Conservation (phyloP, 768 basidiomycete genomes). For the Suillus subluteus region DNA sequence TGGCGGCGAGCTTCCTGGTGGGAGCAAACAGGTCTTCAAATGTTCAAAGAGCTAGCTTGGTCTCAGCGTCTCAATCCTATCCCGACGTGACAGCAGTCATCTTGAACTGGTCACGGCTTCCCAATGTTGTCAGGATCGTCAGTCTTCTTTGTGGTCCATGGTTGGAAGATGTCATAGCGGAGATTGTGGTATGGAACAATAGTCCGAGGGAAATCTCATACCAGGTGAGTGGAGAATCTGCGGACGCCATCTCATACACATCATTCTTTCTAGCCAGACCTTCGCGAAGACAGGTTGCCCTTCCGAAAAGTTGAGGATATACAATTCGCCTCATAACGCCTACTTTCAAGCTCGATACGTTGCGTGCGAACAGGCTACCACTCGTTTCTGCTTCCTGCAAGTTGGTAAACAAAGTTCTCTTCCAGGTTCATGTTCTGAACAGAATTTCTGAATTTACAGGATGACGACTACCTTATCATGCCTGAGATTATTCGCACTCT, state of each 20-base stretch:
- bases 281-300: conserved; percentile 48
- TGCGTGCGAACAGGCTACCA: conserved; percentile 54
- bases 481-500: conserved; percentile 60
- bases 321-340: conserved; percentile 59
- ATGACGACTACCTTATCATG: conserved; percentile 67
- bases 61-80: conserved; percentile 3
- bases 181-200: conserved; percentile 68
- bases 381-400: conserved; percentile 66
- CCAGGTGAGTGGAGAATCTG: conserved; percentile 39
- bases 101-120: conserved; percentile 69
- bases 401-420: conserved; percentile 33
- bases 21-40: background rate
- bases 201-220: conserved; percentile 45
- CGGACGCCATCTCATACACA: background rate
- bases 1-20: conserved; percentile 23
- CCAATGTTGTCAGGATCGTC: conserved; percentile 61
- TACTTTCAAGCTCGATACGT: conserved; percentile 67
- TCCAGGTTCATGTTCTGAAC: background rate
- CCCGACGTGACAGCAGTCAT: conserved; percentile 59
- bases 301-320: conserved; percentile 47
- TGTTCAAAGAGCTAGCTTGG: background rate
- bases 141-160: conserved; percentile 51
- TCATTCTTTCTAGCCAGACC: conserved; percentile 35
- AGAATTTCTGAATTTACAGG: conserved; percentile 39
- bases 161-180: conserved; percentile 48